Evolutionary conservation across 768 basidiomycete species (phyloP), one percentile per base, ranked within the genome.

Genomic region (Chlorophyllum brunneum): DNA sequence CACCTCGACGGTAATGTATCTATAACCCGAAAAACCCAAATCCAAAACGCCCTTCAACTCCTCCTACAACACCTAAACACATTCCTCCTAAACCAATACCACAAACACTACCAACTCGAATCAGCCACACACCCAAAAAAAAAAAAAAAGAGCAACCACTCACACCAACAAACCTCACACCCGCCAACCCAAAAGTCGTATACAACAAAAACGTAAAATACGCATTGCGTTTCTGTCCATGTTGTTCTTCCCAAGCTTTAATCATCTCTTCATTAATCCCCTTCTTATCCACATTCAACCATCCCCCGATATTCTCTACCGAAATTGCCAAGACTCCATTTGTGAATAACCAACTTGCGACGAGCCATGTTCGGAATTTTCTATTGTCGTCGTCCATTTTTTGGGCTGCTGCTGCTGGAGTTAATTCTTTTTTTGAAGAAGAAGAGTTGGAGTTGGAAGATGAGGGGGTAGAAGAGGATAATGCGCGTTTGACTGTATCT

Each of bases 361-460:
- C 91, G 22, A 94, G 76, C 45, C 92, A 83, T 2, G 92, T 94
- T 51, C 92, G 82, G 86, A 95, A 95, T n/a, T 92, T 94, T 71
- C 84, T 86, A 73, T 94, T 94, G 67, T 85, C 76, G 62, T 95
- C 92, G 63, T 95, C 92, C 77, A 87, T 75, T 64, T 86, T 87
- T 67, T 92, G 88, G 2, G 75, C 48, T 0, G 62, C 81, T 50
- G 92, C 88, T 56, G 82, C 81, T 1, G 45, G 11, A 13, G 45
- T n/a, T n/a, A n/a, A n/a, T n/a, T n/a, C n/a, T n/a, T n/a, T n/a
- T n/a, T n/a, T n/a, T n/a, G n/a, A n/a, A n/a, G n/a, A n/a, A n/a
- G 36, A 11, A 47, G 45, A 20, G 45, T 34, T 47, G 33, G 45
- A 34, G 16, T 18, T 40, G 7, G 45, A 22, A 4, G 24, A 1